These are phyloP conservation scores for Trichomonascaceae sp. DNA, from an alignment of 1,139 yeast genomes.

Conservation along the genomic window DNA sequence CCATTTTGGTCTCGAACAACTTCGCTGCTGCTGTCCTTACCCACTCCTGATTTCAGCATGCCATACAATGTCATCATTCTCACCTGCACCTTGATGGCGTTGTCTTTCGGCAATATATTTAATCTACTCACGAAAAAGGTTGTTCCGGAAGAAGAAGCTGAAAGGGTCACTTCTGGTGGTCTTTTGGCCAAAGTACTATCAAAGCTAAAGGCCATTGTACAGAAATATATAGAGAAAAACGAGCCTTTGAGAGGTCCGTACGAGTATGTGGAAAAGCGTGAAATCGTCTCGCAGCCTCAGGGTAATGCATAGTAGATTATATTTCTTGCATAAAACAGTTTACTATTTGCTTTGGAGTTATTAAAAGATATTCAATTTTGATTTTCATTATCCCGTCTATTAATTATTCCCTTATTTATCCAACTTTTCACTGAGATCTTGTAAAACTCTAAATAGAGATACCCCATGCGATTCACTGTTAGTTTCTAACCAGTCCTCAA, in stretches of 20 bases:
- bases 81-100: constrained; percentile 88
- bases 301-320: neutral
- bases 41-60: constrained; percentile 98
- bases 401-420: neutral
- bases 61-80: constrained; percentile 95
- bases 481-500: constrained; percentile 44
- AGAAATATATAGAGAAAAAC: constrained; percentile 7
- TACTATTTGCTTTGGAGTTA: neutral
- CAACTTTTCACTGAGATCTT: constrained; percentile 14
- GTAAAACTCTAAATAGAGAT: constrained; percentile 22
- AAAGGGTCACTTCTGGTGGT: constrained; percentile 26
- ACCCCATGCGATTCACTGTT: constrained; percentile 24
- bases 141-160: constrained; percentile 73
- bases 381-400: neutral
- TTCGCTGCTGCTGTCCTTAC: constrained; percentile 74
- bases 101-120: constrained; percentile 82
- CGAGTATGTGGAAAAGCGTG: constrained; percentile 15
- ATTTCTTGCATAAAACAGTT: neutral
- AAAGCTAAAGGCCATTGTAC: constrained; percentile 10
- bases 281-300: constrained; percentile 1
- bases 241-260: constrained; percentile 20
- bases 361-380: neutral
- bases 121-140: constrained; percentile 71
- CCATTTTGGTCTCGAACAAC: constrained; percentile 59
- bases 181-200: constrained; percentile 19